Conservation (phyloP, 169 alveolate genomes). For the Toxoplasma gondii region DNA sequence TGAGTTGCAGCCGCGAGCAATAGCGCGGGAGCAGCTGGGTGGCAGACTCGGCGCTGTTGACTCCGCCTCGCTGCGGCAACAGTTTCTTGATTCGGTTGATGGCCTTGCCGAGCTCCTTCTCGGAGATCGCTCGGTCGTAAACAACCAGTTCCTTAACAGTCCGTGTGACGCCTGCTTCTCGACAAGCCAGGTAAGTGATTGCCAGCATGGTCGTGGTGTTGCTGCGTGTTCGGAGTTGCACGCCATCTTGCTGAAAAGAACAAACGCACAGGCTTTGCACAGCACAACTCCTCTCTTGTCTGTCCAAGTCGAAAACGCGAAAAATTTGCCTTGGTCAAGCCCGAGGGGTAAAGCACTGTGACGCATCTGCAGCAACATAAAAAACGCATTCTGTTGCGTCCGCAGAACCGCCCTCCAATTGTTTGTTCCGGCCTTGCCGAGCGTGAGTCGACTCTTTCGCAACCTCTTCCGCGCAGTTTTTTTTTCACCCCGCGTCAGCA, state of each 20-base stretch:
- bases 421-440: too few species aligned
- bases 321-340: too few species aligned
- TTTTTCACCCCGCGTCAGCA: too few species aligned
- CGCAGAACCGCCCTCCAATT: too few species aligned
- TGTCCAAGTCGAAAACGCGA: too few species aligned
- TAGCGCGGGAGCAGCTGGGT: slow-evolving; percentile 75
- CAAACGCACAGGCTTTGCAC: not conserved
- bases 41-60: slow-evolving; percentile 72
- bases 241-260: not conserved
- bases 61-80: slow-evolving; percentile 72
- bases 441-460: too few species aligned
- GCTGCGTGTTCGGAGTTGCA: not conserved
- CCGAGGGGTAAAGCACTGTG: too few species aligned
- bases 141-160: slow-evolving; percentile 84
- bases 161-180: slow-evolving; percentile 89
- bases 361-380: too few species aligned
- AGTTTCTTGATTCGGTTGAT: slow-evolving; percentile 83
- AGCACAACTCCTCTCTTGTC: too few species aligned
- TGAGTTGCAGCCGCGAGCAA: slow-evolving; percentile 73
- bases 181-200: slow-evolving; percentile 87
- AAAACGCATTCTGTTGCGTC: too few species aligned
- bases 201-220: slow-evolving; percentile 77
- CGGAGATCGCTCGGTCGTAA: slow-evolving; percentile 84
- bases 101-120: slow-evolving; percentile 87
- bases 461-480: too few species aligned